Conservation (phyloP, 108 stramenopile genomes). For the Pseudonitzschia multiseries region DNA sequence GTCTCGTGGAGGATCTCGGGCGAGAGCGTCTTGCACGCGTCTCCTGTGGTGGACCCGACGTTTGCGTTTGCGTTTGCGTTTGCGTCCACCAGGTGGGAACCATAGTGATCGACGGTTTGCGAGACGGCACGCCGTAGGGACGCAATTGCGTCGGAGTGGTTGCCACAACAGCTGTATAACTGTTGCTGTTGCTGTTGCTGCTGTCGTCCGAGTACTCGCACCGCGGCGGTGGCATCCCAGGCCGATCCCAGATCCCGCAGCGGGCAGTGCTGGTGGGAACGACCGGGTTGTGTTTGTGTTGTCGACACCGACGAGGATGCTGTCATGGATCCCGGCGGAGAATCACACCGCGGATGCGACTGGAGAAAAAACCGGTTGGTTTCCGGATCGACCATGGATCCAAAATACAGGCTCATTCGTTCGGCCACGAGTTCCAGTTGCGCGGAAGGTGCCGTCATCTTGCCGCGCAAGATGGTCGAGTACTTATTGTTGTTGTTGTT, state of each 20-base stretch:
- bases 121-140: slow-evolving; percentile 5
- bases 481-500: too few species aligned
- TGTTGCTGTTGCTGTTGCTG: slow-evolving; percentile 8
- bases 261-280: slow-evolving; percentile 30
- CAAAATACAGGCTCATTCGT: slow-evolving; percentile 9
- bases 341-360: slow-evolving; percentile 7
- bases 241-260: slow-evolving; percentile 48
- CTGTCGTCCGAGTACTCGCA: slow-evolving; percentile 15
- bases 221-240: slow-evolving; percentile 51
- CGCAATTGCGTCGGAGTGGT: background rate
- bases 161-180: background rate
- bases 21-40: background rate
- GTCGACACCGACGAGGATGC: background rate
- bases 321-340: too few species aligned
- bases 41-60: background rate
- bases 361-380: slow-evolving; percentile 12
- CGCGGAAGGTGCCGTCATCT: too few species aligned
- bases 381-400: slow-evolving; percentile 14
- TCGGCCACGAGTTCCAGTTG: background rate
- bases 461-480: too few species aligned
- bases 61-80: background rate
- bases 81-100: background rate
- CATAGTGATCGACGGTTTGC: slow-evolving; percentile 27
- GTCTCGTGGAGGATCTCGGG: slow-evolving; percentile 29
- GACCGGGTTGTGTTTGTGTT: slow-evolving; percentile 10